Evolutionary conservation across 228 moss, liverwort and hornwort species (phyloP).

Genomic region (Sphagnum magellanicum): DNA sequence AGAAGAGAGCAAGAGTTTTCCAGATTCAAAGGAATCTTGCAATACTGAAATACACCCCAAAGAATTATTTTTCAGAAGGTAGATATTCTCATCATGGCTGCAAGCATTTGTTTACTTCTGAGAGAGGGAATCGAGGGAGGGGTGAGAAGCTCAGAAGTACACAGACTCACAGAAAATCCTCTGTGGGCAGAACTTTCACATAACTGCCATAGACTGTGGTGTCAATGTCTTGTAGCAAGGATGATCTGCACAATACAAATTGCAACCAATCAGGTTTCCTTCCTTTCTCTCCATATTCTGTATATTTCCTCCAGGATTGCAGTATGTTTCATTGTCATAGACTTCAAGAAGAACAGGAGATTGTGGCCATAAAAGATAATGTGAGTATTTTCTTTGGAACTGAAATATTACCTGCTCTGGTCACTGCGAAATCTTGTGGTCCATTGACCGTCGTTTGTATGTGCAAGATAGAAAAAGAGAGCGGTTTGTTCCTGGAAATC

Average conservation of each 20-base stretch:
- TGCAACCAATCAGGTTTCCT: too few relatives aligned
- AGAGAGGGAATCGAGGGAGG: too few relatives aligned
- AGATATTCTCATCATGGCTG: too few relatives aligned
- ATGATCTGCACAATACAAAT: constrained; percentile 45
- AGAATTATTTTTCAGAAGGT: too few relatives aligned
- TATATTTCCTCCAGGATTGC: too few relatives aligned
- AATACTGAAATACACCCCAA: too few relatives aligned
- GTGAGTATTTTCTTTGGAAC: too few relatives aligned
- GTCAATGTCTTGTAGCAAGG: constrained; percentile 50
- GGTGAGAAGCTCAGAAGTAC: constrained; percentile 43
- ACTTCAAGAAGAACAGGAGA: too few relatives aligned
- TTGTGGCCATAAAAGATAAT: neutral
- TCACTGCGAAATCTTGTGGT: constrained; percentile 64
- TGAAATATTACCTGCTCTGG: constrained; percentile 53
- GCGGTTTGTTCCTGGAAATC: constrained; percentile 45
- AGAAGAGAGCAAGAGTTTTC: too few relatives aligned
- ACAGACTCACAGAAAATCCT: constrained; percentile 58
- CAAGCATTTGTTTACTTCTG: too few relatives aligned
- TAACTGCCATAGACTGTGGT: constrained; percentile 62
- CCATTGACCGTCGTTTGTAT: constrained; percentile 37
- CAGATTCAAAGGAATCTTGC: too few relatives aligned
- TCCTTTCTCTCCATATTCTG: neutral
- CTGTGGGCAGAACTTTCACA: constrained; percentile 47
- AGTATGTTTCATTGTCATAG: too few relatives aligned
- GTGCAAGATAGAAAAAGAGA: constrained; percentile 68